Base-by-base conservation (phyloP, 2,329 filamentous ascomycete genomes). In the Fusarium abutilonis region DNA sequence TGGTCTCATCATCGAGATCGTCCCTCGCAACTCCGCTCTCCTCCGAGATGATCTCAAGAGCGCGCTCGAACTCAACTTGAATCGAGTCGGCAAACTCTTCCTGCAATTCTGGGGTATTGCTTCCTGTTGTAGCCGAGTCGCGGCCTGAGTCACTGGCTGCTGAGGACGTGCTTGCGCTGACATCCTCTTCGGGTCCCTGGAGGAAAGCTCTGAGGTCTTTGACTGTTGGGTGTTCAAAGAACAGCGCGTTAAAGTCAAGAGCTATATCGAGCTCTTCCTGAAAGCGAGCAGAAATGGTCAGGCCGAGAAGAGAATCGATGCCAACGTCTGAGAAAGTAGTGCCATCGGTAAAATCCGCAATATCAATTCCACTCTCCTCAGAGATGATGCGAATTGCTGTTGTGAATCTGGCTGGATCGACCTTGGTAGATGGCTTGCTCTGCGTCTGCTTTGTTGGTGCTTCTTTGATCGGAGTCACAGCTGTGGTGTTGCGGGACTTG, bases 221-320 rank as follows among this genome's bases (percentile, higher is more conserved):
- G 32, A 87, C 77, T 2, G 83, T 86, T 0, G 82, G 75, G 44
- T 83, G 75, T 34, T 86, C 83, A 17, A 83, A 78, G 40, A 69
- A 65, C 60, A 86, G 85, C 0, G 81, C 79, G 47, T 82, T 77
- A 3, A 81, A 82, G 63, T 80, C 76, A 6, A 88, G 70, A 46
- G 85, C 79, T 8, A 87, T 71, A 29, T 85, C 83, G 4, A 87
- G 73, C 21, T 87, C 83, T 61, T 87, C 84, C 10, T 83, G 81
- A 45, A 88, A 79, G 23, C 82, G 79, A 21, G 82, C 84, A 23
- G 79, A 79, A 39, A 88, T 83, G 6, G 83, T 85, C 19, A 88
- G 74, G 2, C 83, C 80, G 76, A 88, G 84, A n/a, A 88, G 77
- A 2, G 85, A 87, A 68, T 88, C 85, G 14, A 86, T 81, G 21